phyloP scores from a whole-genome alignment of 805 yeast genomes.

The Candida vartiovaarae region DNA sequence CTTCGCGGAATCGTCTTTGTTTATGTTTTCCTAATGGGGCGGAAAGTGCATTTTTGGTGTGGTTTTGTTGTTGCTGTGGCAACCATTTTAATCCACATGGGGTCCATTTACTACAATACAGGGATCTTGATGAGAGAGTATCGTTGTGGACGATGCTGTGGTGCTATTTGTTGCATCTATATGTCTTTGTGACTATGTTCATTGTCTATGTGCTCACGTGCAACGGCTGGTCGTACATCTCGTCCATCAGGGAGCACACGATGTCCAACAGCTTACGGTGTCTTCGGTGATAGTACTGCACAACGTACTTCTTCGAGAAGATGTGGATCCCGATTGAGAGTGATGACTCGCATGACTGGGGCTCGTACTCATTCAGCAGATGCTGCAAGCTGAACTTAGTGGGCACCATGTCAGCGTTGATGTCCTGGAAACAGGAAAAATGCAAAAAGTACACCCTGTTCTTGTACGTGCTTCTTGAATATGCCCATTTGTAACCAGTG shows the following conservation, averaged over 20 bases:
- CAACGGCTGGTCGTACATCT: conserved; percentile 11
- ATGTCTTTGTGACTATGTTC: too few species aligned
- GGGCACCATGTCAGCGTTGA: conserved; percentile 15
- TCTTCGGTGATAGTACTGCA: conserved; percentile 17
- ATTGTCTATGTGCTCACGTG: too few species aligned
- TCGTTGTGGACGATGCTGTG: too few species aligned
- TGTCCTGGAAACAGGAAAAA: conserved; percentile 22
- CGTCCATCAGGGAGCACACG: conserved; percentile 13
- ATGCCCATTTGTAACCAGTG: conserved; percentile 22
- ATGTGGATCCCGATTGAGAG: conserved; percentile 18
- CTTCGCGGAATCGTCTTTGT: too few species aligned
- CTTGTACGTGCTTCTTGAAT: conserved; percentile 16
- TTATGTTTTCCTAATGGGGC: too few species aligned
- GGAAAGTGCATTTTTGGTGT: too few species aligned
- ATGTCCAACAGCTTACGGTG: conserved; percentile 18
- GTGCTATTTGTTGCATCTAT: too few species aligned
- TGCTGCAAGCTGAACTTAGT: conserved; percentile 11
- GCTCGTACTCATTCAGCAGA: conserved; percentile 6
- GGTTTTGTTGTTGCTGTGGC: too few species aligned
- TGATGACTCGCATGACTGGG: conserved; percentile 15
- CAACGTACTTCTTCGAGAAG: conserved; percentile 16
- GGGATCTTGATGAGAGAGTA: too few species aligned
- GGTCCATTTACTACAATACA: too few species aligned
- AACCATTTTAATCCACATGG: too few species aligned
- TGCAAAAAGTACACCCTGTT: conserved; percentile 16